These are phyloP conservation scores for Cerioporus squamosus DNA, from an alignment of 1,284 basidiomycete genomes.

Conservation along the genomic window DNA sequence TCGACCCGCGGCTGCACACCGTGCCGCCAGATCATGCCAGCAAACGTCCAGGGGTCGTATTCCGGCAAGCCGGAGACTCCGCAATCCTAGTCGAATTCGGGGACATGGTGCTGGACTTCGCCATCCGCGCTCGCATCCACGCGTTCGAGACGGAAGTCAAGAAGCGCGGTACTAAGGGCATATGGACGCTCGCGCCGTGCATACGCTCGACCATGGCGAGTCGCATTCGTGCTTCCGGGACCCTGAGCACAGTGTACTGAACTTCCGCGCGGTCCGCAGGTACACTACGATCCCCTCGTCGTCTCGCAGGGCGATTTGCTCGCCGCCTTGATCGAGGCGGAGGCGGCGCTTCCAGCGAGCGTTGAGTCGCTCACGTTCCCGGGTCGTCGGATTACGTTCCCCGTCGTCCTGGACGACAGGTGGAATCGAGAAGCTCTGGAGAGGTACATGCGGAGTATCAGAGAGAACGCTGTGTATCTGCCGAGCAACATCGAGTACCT, in stretches of 20 bases:
- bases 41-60: constrained; percentile 38
- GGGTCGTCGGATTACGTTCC: constrained; percentile 59
- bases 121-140: constrained; percentile 57
- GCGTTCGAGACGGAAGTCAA: constrained; percentile 52
- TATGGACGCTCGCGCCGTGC: constrained; percentile 55
- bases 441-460: constrained; percentile 57
- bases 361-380: constrained; percentile 49
- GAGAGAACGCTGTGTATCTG: constrained; percentile 66
- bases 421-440: constrained; percentile 60
- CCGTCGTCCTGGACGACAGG: constrained; percentile 65
- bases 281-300: constrained; percentile 51
- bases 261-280: constrained; percentile 29
- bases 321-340: constrained; percentile 40
- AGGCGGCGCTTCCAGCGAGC: constrained; percentile 43
- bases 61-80: constrained; percentile 62
- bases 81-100: constrained; percentile 66
- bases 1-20: constrained; percentile 41
- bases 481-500: constrained; percentile 74
- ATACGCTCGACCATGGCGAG: constrained; percentile 61
- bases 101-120: constrained; percentile 51
- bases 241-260: too few relatives aligned
- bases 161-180: constrained; percentile 37
- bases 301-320: constrained; percentile 49
- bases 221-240: too few relatives aligned
- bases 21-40: constrained; percentile 24